phyloP scores from a whole-genome alignment of 2,329 filamentous ascomycete species.

The Cordyceps cateniannulata region DNA sequence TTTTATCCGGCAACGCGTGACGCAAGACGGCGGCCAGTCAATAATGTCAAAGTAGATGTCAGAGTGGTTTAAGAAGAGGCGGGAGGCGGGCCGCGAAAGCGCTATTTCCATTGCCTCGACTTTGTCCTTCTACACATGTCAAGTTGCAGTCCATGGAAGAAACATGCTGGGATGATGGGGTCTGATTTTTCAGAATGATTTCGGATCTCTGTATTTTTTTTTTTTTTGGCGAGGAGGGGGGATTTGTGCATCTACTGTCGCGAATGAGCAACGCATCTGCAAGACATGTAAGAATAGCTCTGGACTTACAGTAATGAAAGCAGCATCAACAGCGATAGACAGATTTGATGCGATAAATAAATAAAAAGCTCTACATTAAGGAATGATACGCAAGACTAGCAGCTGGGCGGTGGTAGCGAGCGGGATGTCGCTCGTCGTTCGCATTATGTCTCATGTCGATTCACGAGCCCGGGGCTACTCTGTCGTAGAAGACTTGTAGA shows the following conservation, averaged over 20 bases:
- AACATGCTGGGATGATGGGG: too few species aligned
- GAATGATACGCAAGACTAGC: too few species aligned
- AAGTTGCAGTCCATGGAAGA: too few species aligned
- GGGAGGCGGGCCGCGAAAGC: too few species aligned
- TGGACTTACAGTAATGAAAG: background rate
- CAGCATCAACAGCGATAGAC: background rate
- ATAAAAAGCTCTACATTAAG: background rate
- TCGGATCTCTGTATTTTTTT: too few species aligned
- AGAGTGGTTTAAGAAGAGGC: background rate
- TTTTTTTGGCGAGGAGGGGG: too few species aligned
- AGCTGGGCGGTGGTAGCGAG: slow-evolving; percentile 50
- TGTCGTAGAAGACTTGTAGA: too few species aligned
- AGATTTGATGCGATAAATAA: background rate
- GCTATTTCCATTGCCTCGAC: background rate
- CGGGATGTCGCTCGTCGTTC: too few species aligned
- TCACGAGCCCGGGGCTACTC: too few species aligned
- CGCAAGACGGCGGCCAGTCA: slow-evolving; percentile 37
- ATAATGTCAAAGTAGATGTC: slow-evolving; percentile 32
- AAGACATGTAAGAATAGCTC: background rate
- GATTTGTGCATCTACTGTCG: background rate
- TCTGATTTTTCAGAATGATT: too few species aligned
- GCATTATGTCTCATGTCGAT: too few species aligned
- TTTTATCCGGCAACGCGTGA: slow-evolving; percentile 34
- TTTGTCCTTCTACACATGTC: too few species aligned
- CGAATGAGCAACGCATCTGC: background rate